A percentile compares a stretch with the other conserved stretches of the same genome.
Conservation (phyloP, 108 stramenopile genomes). For the Nitzschia putrida region DNA sequence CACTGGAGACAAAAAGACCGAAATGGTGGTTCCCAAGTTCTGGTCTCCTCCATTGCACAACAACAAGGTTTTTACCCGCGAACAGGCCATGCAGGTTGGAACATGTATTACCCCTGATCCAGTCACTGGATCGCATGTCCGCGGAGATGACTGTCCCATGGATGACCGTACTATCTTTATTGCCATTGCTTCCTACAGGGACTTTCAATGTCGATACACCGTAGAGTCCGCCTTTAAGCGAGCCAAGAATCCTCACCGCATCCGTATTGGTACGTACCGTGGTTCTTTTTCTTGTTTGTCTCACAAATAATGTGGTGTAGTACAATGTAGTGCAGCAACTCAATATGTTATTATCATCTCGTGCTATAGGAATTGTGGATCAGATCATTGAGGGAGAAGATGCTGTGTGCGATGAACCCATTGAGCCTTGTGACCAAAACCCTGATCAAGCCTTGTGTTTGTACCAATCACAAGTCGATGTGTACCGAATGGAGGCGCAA, state of each 20-base stretch:
- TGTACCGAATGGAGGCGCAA: slow-evolving; percentile 79
- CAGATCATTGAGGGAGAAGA: slow-evolving; percentile 83
- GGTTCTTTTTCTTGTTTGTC: no score
- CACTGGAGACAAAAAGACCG: slow-evolving; percentile 62
- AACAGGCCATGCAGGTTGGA: slow-evolving; percentile 73
- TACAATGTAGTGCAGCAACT: background rate
- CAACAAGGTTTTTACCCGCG: slow-evolving; percentile 59
- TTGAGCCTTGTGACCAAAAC: slow-evolving; percentile 64
- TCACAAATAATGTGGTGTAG: background rate
- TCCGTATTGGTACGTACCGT: slow-evolving; percentile 48
- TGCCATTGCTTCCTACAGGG: slow-evolving; percentile 79
- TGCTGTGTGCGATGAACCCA: slow-evolving; percentile 70
- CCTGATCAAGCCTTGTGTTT: slow-evolving; percentile 73
- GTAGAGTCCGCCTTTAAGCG: slow-evolving; percentile 66
- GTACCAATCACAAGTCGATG: slow-evolving; percentile 71
- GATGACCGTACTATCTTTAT: slow-evolving; percentile 76
- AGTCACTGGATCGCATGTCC: slow-evolving; percentile 47
- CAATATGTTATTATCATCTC: background rate
- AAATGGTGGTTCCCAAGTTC: slow-evolving; percentile 68
- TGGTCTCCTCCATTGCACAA: slow-evolving; percentile 72
- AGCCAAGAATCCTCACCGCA: slow-evolving; percentile 61
- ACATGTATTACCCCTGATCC: slow-evolving; percentile 67
- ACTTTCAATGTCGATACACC: slow-evolving; percentile 76
- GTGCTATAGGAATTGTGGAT: slow-evolving; percentile 54
- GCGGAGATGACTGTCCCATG: slow-evolving; percentile 69